Conservation (phyloP, 192 early-diverging fungal species). For the Podila horticola region DNA sequence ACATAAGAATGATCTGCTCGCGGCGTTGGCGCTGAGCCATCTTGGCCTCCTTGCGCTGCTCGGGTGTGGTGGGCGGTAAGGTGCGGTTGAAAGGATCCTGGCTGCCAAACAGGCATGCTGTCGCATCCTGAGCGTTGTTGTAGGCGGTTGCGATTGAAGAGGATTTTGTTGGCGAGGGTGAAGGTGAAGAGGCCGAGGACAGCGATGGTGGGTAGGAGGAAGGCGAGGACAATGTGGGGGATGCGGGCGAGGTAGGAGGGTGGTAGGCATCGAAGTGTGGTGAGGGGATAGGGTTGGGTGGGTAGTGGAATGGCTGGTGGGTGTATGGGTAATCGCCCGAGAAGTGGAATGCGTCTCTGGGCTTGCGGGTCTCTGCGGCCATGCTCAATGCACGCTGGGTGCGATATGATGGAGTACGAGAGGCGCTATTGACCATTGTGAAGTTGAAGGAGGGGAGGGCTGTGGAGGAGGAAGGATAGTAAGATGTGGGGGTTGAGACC, state of each 20-base stretch:
- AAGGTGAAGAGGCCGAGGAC: background rate
- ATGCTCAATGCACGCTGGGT: constrained; percentile 45
- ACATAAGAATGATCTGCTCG: constrained; percentile 34
- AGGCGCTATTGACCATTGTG: constrained; percentile 1
- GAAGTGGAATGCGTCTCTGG: constrained; percentile 10
- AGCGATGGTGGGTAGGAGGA: background rate
- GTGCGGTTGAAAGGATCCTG: constrained; percentile 16
- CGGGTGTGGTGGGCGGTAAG: background rate
- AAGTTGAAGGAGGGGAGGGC: background rate
- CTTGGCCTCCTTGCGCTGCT: constrained; percentile 27
- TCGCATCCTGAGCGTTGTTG: background rate
- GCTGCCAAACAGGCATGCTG: constrained; percentile 11
- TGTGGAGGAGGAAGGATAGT: constrained; percentile 14
- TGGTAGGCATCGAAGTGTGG: background rate
- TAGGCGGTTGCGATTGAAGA: background rate
- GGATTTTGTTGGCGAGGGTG: background rate
- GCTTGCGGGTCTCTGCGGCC: constrained; percentile 29
- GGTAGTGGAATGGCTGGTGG: background rate
- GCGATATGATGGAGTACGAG: constrained; percentile 24
- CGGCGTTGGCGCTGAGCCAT: constrained; percentile 28
- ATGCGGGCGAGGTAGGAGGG: background rate
- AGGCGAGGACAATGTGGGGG: background rate
- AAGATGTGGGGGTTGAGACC: background rate
- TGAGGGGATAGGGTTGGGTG: background rate
- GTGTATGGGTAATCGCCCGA: constrained; percentile 1